Percentiles rank a stretch among this genome's conserved stretches.
These are phyloP conservation scores for Penicillium sp. DNA, from an alignment of 2,329 filamentous ascomycete genomes.

Conservation along the genomic window DNA sequence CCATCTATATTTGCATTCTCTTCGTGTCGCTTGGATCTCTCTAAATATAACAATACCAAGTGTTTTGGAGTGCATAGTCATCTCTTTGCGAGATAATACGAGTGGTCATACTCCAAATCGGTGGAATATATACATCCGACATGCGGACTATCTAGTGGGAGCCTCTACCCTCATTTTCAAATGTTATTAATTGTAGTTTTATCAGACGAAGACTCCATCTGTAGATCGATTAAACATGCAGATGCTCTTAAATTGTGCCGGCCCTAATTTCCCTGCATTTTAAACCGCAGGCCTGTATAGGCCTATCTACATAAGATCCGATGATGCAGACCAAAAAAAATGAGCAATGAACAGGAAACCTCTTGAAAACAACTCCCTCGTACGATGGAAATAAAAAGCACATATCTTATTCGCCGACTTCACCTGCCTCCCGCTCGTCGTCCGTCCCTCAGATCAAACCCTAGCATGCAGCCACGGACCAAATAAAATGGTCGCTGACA, in stretches of 20 bases:
- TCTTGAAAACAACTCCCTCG: conserved; percentile 34
- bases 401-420: conserved; percentile 29
- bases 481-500: conserved; percentile 1
- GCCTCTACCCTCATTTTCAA: background rate
- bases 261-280: conserved; percentile 16
- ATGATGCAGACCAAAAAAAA: conserved; percentile 22
- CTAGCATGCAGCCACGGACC: background rate
- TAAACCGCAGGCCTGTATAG: conserved; percentile 17
- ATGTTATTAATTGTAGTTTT: background rate
- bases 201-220: background rate
- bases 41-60: background rate
- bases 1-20: background rate
- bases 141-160: no score
- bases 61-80: background rate
- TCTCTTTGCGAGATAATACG: background rate
- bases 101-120: background rate
- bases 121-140: background rate
- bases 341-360: conserved; percentile 25
- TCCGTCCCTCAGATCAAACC: conserved; percentile 10
- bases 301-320: conserved; percentile 26
- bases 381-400: conserved; percentile 30
- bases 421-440: conserved; percentile 22
- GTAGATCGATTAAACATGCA: conserved; percentile 3
- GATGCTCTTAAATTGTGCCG: conserved; percentile 7
- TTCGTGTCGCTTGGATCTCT: background rate